Base-by-base conservation (phyloP, 257 asterid genomes). In the Thymus quinquecostatus region DNA sequence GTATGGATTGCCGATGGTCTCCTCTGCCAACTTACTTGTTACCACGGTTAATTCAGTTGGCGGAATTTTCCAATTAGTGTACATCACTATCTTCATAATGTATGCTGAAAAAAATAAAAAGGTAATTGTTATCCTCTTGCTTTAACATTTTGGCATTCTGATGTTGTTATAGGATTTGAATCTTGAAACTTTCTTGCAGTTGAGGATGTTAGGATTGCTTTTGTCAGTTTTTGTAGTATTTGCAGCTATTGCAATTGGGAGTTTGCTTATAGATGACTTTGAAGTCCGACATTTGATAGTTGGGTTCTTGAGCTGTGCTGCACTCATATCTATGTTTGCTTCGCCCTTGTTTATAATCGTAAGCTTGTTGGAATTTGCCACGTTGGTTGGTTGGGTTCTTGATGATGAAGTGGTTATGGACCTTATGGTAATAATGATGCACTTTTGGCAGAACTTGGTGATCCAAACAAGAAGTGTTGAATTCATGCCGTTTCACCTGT, bases 311-410 rank as follows among this genome's bases (percentile, higher is more conserved):
- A 82, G 86, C 10, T 76, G 83, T 54, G 89, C 82, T 72, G 79
- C 91, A 33, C 94, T 85, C 82, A 71, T 87, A 70, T 85, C 91
- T 10, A 87, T 87, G 91, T 83, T 87, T 54, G 94, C 89, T 49
- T 87, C 94, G 3, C 94, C 94, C 0, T 47, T 87, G 77, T 80
- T 87, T 66, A 80, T 87, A 67, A 87, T 87, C 5, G 91, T 87
- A 72, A 77, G 47, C 49, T 54, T 63, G 44, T 57, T 60, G 55
- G 1, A 27, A 47, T 40, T 0, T 38, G 29, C 13, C 11, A 12
- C 44, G 10, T 69, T 43, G 32, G 38, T 30, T 40, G 9, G 11
- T 38, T 21, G 21, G 12, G 12, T 68, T 68, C 55, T 49, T 13
- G 29, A n/a, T 41, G 7, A 55, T 21, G 21, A 21, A 21, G 21